phyloP scores from a whole-genome alignment of 495 filamentous ascomycete genomes.

The Physcia stellaris region DNA sequence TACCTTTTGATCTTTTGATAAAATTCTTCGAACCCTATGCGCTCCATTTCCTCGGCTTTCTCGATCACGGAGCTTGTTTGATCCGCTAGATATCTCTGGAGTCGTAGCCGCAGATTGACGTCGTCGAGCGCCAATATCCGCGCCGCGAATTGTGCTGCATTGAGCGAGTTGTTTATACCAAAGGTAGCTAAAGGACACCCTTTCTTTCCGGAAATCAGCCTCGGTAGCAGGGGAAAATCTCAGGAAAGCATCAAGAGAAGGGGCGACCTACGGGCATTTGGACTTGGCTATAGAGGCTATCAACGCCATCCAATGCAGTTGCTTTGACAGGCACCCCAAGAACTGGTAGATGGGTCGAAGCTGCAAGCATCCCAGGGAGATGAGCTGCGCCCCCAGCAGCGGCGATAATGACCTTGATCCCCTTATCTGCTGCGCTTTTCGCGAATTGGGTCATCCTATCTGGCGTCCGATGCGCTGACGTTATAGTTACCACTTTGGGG shows the following conservation, averaged over 20 bases:
- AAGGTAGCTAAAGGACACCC: conserved; percentile 81
- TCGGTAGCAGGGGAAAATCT: not conserved
- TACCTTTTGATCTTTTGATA: conserved; percentile 2
- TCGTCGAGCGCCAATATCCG: conserved; percentile 66
- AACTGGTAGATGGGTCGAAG: conserved; percentile 76
- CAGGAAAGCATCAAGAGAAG: conserved; percentile 5
- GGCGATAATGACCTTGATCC: conserved; percentile 85
- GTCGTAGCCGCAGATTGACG: conserved; percentile 7
- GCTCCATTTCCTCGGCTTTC: conserved; percentile 10
- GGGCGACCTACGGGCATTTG: conserved; percentile 68
- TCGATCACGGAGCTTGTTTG: conserved; percentile 11
- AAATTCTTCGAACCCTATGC: conserved; percentile 7
- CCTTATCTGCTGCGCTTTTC: conserved; percentile 46
- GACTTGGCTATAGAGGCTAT: conserved; percentile 78
- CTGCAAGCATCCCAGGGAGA: conserved; percentile 82
- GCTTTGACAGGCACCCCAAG: conserved; percentile 89
- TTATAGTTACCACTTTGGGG: conserved; percentile 66
- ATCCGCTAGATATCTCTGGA: conserved; percentile 12
- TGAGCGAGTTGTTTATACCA: conserved; percentile 85
- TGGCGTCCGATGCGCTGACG: conserved; percentile 87
- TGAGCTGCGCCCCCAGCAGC: conserved; percentile 89
- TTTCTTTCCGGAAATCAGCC: conserved; percentile 21
- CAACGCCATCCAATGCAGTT: conserved; percentile 72
- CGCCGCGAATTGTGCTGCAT: conserved; percentile 80
- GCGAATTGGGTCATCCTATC: conserved; percentile 69